Percentiles rank a stretch among this genome's conserved stretches.
Conservation (phyloP, 805 yeast species). For the Blastobotrys mokoenaii region DNA sequence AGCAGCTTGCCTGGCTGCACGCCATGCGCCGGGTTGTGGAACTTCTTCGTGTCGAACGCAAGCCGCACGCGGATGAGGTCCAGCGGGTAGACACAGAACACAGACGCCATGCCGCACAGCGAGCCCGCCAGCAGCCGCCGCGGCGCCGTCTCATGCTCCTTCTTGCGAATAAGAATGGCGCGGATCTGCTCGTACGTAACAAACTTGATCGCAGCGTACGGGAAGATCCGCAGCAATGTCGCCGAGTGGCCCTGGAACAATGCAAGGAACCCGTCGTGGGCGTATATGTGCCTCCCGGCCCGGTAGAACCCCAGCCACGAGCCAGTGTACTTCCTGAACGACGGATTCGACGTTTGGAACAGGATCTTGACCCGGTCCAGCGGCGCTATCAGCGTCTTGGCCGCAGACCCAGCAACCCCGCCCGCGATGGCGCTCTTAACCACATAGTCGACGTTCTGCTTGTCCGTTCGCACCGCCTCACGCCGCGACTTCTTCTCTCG, state of each 20-base stretch:
- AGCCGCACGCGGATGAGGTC: slow-evolving; percentile 84
- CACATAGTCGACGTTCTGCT: slow-evolving; percentile 69
- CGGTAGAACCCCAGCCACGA: slow-evolving; percentile 63
- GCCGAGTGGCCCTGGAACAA: slow-evolving; percentile 95
- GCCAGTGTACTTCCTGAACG: slow-evolving; percentile 71
- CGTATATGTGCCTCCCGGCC: slow-evolving; percentile 63
- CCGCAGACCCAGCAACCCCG: slow-evolving; percentile 93
- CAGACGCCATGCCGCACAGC: slow-evolving; percentile 79
- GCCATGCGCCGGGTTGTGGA: not conserved
- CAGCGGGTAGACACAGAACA: slow-evolving; percentile 83
- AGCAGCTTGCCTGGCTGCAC: slow-evolving; percentile 18
- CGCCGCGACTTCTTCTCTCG: too few relatives aligned
- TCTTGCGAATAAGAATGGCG: slow-evolving; percentile 65
- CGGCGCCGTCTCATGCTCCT: slow-evolving; percentile 64
- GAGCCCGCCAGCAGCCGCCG: slow-evolving; percentile 85
- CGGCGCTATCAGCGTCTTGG: slow-evolving; percentile 92
- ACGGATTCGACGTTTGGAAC: slow-evolving; percentile 92
- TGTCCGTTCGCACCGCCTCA: slow-evolving; percentile 32
- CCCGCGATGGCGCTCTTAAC: slow-evolving; percentile 85
- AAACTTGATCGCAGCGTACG: slow-evolving; percentile 94
- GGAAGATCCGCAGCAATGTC: slow-evolving; percentile 82
- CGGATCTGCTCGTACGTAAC: slow-evolving; percentile 94
- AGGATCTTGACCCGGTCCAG: slow-evolving; percentile 89
- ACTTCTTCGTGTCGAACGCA: slow-evolving; percentile 69
- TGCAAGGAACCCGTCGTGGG: slow-evolving; percentile 66